A percentile compares a stretch with the other conserved stretches of the same genome.
phyloP scores from a whole-genome alignment of 257 asterid species.

The Solanum raphanifolium region DNA sequence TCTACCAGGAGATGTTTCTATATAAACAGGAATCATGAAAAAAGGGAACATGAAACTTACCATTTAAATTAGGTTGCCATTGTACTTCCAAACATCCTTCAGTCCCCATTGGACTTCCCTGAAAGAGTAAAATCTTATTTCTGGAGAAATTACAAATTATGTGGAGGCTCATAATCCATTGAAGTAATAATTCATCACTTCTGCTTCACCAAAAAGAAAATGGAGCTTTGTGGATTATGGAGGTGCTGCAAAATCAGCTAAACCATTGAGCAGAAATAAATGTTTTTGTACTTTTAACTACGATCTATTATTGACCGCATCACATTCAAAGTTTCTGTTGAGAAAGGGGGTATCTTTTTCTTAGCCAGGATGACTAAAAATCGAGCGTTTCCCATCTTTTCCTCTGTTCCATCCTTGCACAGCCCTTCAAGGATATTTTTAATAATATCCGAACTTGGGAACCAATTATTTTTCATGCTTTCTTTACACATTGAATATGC shows the following conservation, averaged over 20 bases:
- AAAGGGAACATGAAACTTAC: background rate
- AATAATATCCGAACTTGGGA: constrained; percentile 54
- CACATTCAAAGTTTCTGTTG: constrained; percentile 24
- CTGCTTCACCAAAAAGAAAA: background rate
- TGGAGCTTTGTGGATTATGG: background rate
- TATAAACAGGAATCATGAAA: background rate
- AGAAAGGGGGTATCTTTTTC: constrained; percentile 56
- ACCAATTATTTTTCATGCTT: constrained; percentile 59
- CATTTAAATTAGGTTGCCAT: background rate
- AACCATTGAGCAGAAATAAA: background rate
- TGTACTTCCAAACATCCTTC: background rate
- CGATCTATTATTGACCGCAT: constrained; percentile 34
- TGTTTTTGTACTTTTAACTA: constrained; percentile 8
- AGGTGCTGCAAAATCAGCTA: background rate
- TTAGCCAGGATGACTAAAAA: constrained; percentile 37
- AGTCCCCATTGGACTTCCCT: background rate
- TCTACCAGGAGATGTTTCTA: background rate
- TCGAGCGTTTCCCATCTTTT: constrained; percentile 32
- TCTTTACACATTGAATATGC: constrained; percentile 59
- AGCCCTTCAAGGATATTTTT: constrained; percentile 48
- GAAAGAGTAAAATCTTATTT: background rate
- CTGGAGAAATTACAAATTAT: background rate
- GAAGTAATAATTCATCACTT: background rate
- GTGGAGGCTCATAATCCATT: background rate
- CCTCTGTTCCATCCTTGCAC: constrained; percentile 27